A percentile compares a stretch with the other conserved stretches of the same genome.
Evolutionary conservation across 1,284 basidiomycete species (phyloP).

Genomic region (Cryptococcus sp.): DNA sequence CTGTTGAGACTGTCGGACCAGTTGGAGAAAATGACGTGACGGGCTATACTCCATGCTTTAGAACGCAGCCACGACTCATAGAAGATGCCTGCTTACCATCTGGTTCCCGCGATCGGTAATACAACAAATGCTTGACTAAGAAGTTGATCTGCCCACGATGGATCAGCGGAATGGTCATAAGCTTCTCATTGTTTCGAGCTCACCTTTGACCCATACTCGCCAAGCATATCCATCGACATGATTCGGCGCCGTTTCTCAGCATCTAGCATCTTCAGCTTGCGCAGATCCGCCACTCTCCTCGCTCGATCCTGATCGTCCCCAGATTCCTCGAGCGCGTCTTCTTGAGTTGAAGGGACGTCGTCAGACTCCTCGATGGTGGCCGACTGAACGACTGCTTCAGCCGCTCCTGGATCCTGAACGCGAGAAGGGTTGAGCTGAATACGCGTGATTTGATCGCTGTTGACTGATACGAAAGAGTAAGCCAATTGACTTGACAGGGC

Average conservation of each 20-base stretch:
- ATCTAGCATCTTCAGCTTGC: constrained; percentile 33
- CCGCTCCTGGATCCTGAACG: neutral
- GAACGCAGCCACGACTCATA: no score
- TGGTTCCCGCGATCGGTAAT: constrained; percentile 27
- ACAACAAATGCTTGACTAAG: constrained; percentile 47
- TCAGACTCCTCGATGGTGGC: neutral
- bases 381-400: neutral
- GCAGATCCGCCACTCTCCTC: constrained; percentile 25
- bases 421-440: constrained; percentile 67
- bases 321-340: constrained; percentile 1
- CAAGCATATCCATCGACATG: constrained; percentile 41
- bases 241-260: constrained; percentile 27
- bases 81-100: constrained; percentile 10
- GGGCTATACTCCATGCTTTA: constrained; percentile 12
- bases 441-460: constrained; percentile 82
- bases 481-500: no score
- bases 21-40: constrained; percentile 52
- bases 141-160: constrained; percentile 41
- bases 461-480: constrained; percentile 17
- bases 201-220: constrained; percentile 51
- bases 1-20: constrained; percentile 48
- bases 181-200: constrained; percentile 5
- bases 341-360: constrained; percentile 5
- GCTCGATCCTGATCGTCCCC: constrained; percentile 16
- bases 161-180: neutral